Percentiles rank a stretch among this genome's conserved stretches.
Conservation (phyloP, 345 rosid genomes). For the Melaleuca alternifolia region DNA sequence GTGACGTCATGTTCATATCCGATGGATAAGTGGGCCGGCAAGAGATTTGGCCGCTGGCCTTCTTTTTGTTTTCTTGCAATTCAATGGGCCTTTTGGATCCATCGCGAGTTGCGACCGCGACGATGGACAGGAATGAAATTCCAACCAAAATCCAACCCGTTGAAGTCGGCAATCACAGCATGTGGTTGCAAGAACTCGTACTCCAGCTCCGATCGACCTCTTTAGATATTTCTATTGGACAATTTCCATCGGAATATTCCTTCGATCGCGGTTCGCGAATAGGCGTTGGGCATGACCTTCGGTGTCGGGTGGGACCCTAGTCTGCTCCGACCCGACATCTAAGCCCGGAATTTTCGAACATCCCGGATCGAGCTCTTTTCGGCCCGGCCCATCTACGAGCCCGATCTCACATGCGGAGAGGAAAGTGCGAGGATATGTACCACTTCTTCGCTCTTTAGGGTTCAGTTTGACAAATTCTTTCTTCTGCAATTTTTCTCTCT, state of each 20-base stretch:
- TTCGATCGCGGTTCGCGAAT: accelerated
- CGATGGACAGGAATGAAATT: background rate
- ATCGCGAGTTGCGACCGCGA: background rate
- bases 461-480: background rate
- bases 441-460: background rate
- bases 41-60: background rate
- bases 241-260: background rate
- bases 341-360: background rate
- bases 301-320: background rate
- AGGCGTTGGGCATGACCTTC: background rate
- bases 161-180: background rate
- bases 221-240: background rate
- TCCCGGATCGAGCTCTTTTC: background rate
- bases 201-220: background rate
- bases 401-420: background rate
- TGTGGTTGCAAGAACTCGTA: background rate
- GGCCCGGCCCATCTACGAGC: background rate
- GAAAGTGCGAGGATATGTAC: background rate
- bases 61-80: background rate
- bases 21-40: background rate
- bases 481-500: background rate
- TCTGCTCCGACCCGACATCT: background rate
- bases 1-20: background rate
- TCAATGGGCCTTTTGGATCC: background rate
- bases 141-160: background rate